Evolutionary conservation across 2,329 filamentous ascomycete genomes (phyloP), one percentile per base, ranked within the genome.

Genomic region (Ophiocordyceps camponoti-saundersi): DNA sequence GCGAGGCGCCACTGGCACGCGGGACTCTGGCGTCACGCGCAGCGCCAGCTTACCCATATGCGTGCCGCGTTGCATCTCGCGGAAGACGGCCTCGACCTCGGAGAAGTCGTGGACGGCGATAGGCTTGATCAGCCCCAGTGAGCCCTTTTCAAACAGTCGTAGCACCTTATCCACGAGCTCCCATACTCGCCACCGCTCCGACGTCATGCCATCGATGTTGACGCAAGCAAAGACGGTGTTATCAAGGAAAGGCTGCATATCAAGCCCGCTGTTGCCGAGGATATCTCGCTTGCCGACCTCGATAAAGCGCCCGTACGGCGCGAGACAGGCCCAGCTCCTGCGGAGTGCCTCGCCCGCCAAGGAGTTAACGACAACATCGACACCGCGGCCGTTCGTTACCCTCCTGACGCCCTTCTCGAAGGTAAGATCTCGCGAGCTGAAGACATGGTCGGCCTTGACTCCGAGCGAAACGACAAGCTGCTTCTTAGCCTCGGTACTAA

Each of bases 331-430:
- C 44, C 47, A 48, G 2, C 23, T 41, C 12, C 12, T 3, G 2
- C 36, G 44, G 3, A 48, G 32, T 12, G 41, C 26, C 22, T 48
- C 44, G 22, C 47, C 44, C 1, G 39, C 22, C 2, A 46, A n/a
- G 20, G 41, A 48, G 32, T 48, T 48, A 2, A 48, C 10, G 2
- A 44, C 32, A 8, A 46, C n/a, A 12, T 48, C 47, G 20, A 48
- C 47, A 15, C 45, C 47, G 10, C 40, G 40, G 20, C 39, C 40
- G 3, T 40, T 2, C 4, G 47, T 48, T 2, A 46, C 40, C 6
- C 42, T 18, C 32, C 30, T 46, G 30, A 48, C 46, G n/a, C 44
- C 44, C 15, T 36, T n/a, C 2, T 21, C 42, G 30, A 48, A 48
- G 2, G 36, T 23, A 7, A 40, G 36, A 22, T 45, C 42, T 11